phyloP scores from a whole-genome alignment of 2,329 filamentous ascomycete genomes.

The Stagonosporopsis tanaceti region DNA sequence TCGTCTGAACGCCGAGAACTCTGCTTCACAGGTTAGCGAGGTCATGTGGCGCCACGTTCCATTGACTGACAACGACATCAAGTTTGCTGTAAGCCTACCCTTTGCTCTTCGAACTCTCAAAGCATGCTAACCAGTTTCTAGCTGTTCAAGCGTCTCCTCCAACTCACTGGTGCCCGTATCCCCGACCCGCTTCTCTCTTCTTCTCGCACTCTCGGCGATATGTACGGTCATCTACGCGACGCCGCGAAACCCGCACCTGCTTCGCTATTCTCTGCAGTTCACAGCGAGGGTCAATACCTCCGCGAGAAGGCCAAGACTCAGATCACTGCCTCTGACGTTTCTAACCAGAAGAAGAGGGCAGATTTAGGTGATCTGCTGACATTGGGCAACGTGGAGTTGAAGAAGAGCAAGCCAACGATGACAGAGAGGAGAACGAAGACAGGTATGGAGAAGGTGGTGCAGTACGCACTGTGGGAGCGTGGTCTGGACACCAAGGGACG shows the following conservation, averaged over 20 bases:
- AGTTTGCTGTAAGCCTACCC: slow-evolving; percentile 46
- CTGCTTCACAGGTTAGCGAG: slow-evolving; percentile 19
- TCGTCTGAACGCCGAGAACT: slow-evolving; percentile 19
- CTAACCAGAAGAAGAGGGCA: slow-evolving; percentile 17
- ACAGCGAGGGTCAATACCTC: slow-evolving; percentile 33
- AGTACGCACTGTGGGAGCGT: slow-evolving; percentile 65
- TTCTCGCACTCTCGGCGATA: slow-evolving; percentile 46
- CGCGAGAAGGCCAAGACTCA: slow-evolving; percentile 22
- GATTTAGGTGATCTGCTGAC: slow-evolving; percentile 38
- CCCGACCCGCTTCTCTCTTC: slow-evolving; percentile 70
- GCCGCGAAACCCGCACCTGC: slow-evolving; percentile 53
- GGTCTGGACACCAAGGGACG: slow-evolving; percentile 18
- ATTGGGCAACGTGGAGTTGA: slow-evolving; percentile 72
- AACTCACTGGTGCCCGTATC: slow-evolving; percentile 79
- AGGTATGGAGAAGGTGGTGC: slow-evolving; percentile 82
- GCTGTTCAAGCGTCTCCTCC: slow-evolving; percentile 81
- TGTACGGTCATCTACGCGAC: slow-evolving; percentile 48
- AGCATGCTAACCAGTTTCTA: slow-evolving; percentile 49
- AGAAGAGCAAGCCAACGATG: slow-evolving; percentile 69
- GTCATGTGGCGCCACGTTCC: slow-evolving; percentile 39
- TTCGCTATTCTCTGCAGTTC: slow-evolving; percentile 70
- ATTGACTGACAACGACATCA: slow-evolving; percentile 39
- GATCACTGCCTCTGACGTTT: not conserved
- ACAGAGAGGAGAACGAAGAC: slow-evolving; percentile 75
- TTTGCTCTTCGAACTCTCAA: not conserved